These are phyloP conservation scores for Stemphylium vesicarium DNA, from an alignment of 2,329 filamentous ascomycete species.

Conservation along the genomic window DNA sequence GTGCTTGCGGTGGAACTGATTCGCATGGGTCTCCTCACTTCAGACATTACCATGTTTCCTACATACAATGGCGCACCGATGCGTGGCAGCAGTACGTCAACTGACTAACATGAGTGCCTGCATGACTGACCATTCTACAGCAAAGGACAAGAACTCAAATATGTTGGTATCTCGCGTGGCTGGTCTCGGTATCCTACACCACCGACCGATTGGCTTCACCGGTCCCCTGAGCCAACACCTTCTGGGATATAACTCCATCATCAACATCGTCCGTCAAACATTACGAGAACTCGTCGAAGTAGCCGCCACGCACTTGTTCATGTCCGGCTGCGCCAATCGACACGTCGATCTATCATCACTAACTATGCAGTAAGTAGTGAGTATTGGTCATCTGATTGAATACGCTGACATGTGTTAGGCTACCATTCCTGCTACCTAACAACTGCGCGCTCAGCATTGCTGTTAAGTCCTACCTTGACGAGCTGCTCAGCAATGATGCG, in stretches of 20 bases:
- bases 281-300: conserved; percentile 86
- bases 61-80: conserved; percentile 64
- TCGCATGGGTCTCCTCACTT: conserved; percentile 77
- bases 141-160: conserved; percentile 77
- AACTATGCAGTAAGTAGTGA: conserved; percentile 69
- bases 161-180: conserved; percentile 86
- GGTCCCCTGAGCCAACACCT: conserved; percentile 91
- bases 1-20: conserved; percentile 87
- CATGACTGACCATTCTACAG: conserved; percentile 46
- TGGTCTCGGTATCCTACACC: conserved; percentile 79
- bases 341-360: conserved; percentile 66
- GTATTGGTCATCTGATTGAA: conserved; percentile 32
- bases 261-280: conserved; percentile 77
- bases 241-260: conserved; percentile 83
- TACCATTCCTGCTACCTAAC: conserved; percentile 73
- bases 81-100: conserved; percentile 55
- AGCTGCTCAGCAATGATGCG: conserved; percentile 63
- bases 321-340: conserved; percentile 79
- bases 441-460: conserved; percentile 80
- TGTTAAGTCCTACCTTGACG: conserved; percentile 79
- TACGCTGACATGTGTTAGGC: conserved; percentile 31
- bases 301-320: conserved; percentile 77
- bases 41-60: conserved; percentile 65
- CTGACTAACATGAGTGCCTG: neutral
- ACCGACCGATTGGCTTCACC: conserved; percentile 88